Conservation (phyloP, 176 grass and related monocot genomes). For the Eragrostis nindensis region DNA sequence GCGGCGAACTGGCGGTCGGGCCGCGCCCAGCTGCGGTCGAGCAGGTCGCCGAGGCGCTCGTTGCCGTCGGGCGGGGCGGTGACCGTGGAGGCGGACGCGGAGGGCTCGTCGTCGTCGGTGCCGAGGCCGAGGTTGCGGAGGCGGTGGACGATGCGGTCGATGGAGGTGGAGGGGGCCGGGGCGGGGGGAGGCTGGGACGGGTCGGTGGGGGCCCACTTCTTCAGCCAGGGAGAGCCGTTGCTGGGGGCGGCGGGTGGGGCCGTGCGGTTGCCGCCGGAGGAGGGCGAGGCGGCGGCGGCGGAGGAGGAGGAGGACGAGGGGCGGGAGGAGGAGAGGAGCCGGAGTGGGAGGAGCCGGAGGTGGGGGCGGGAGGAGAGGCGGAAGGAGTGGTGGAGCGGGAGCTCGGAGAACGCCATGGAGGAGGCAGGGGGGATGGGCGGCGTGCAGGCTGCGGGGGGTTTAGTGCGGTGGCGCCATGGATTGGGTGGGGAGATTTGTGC, state of each 20-base stretch:
- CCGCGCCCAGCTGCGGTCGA: slow-evolving; percentile 84
- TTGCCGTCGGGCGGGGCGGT: slow-evolving; percentile 46
- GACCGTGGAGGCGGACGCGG: slow-evolving; percentile 7
- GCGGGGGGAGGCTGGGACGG: slow-evolving; percentile 35
- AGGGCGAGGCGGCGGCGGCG: slow-evolving; percentile 30
- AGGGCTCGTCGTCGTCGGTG: slow-evolving; percentile 67
- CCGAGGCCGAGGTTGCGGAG: slow-evolving; percentile 81
- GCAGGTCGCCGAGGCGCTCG: slow-evolving; percentile 77
- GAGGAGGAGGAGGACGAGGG: slow-evolving; percentile 10
- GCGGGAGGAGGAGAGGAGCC: slow-evolving; percentile 43
- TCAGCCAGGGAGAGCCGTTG: slow-evolving; percentile 64
- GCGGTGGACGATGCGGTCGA: slow-evolving; percentile 92
- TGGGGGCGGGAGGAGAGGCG: slow-evolving; percentile 53
- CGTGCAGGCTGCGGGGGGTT: neutral
- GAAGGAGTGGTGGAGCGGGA: slow-evolving; percentile 69
- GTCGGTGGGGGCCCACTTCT: slow-evolving; percentile 63
- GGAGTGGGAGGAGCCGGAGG: slow-evolving; percentile 39
- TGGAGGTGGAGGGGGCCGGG: slow-evolving; percentile 50
- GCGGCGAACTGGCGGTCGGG: slow-evolving; percentile 52
- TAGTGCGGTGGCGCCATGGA: slow-evolving; percentile 58
- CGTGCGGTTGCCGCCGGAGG: slow-evolving; percentile 31
- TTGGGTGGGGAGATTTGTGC: neutral
- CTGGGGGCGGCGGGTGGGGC: slow-evolving; percentile 21
- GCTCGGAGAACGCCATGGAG: slow-evolving; percentile 75
- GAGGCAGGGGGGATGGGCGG: neutral